Evolutionary conservation across 2,329 filamentous ascomycete genomes (phyloP), one percentile per base, ranked within the genome.

Genomic region (Diaporthe ampelina): DNA sequence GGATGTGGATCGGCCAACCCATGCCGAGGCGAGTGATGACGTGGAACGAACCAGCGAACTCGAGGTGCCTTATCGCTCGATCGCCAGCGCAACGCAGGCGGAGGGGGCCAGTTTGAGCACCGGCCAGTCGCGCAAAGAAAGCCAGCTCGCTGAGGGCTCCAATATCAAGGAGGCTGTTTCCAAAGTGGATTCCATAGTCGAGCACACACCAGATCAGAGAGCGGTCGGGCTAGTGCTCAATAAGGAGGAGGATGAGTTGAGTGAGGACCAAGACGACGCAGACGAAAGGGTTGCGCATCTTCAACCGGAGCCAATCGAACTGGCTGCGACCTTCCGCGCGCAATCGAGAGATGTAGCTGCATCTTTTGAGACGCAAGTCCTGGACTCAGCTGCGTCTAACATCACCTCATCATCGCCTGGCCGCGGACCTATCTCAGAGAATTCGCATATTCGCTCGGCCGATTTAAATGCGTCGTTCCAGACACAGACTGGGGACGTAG

Each of bases 1-100:
- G 13, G 74, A 77, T 35, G 76, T 77, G 21, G 76, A 74, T 17
- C 76, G 76, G 58, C 35, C 29, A 48, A 52, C 68, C 7, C 54
- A 69, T 40, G 52, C 57, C 2, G 65, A 32, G 43, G 24, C 29
- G n/a, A 48, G 52, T 15, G n/a, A 69, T 32, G 67, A 74, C n/a
- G 52, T 57, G 26, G 56, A 58, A 48, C 43, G 37, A n/a, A 52
- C 15, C 26, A 17, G 69, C 54, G 57, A 67, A 21, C 26, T 37
- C 4, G 50, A 52, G 29, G 32, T 74, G 13, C 29, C 52, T 21
- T 9, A 68, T 35, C 35, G 35, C 13, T 43, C 70, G n/a, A 35
- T 56, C 13, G 10, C 11, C 26, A 69, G 56, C 26, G 52, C 37
- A 58, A 45, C 73, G 29, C 59, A 65, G 52, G 58, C 37, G 21